These are phyloP conservation scores for Colletotrichum lupini DNA, from an alignment of 2,329 filamentous ascomycete species.

Conservation along the genomic window DNA sequence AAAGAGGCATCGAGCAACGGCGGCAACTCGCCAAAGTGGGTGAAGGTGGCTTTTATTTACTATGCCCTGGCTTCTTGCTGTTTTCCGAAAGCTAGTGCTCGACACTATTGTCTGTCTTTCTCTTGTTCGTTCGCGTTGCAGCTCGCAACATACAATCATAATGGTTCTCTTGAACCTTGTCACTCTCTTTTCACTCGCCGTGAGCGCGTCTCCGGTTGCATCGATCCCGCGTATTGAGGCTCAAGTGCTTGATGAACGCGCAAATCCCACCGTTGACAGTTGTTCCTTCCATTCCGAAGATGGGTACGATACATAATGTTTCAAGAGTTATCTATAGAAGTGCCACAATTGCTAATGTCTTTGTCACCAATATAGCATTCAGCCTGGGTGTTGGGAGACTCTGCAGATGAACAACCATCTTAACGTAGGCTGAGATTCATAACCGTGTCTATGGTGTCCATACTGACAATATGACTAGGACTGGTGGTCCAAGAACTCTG, in stretches of 20 bases:
- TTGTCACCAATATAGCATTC: background rate
- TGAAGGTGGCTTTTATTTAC: background rate
- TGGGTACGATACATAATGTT: background rate
- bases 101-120: background rate
- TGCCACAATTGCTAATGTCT: background rate
- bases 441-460: background rate
- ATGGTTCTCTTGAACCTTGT: constrained; percentile 12
- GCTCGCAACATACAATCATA: background rate
- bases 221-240: background rate
- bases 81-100: background rate
- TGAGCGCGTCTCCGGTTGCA: background rate
- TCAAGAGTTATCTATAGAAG: background rate
- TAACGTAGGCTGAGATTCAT: background rate
- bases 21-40: background rate
- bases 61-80: background rate
- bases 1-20: background rate
- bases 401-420: background rate
- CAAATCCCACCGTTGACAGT: background rate
- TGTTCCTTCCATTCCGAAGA: background rate
- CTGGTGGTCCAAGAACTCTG: constrained; percentile 19
- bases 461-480: background rate
- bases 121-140: background rate
- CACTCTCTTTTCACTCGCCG: background rate
- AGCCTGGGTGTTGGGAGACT: background rate
- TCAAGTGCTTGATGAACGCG: background rate